Evolutionary conservation across 768 basidiomycete species (phyloP), one percentile per base, ranked within the genome.

Genomic region (Amanita muscaria): DNA sequence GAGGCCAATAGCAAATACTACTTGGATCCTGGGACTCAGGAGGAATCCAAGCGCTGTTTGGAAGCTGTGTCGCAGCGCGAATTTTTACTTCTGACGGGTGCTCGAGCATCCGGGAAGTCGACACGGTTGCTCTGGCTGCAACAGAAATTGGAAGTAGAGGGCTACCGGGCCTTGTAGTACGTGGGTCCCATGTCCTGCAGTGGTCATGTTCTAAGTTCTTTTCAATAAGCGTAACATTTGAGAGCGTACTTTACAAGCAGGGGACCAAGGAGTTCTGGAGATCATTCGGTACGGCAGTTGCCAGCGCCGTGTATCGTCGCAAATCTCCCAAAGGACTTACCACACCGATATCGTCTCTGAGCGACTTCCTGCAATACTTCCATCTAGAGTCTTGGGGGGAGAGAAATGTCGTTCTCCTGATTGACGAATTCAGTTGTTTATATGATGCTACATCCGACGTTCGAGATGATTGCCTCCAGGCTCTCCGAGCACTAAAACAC

Each of bases 351-450:
- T 50, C 35, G 24, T 42, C 45, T 34, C 11, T 12, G 29, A n/a
- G 14, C 18, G 49, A 36, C 42, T 35, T 50, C 33, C 43, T 41
- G 19, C 19, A 11, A 15, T 33, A 32, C 38, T 50, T 47, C 33
- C 15, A 21, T 36, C 24, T 12, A 40, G 37, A 31, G 5, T 37
- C 10, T 38, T 38, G 37, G 37, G 34, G 21, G 15, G 16, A n/a
- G n/a, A n/a, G 24, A 23, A 19, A 44, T 12, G 22, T 51, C 38
- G 50, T 51, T 42, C 48, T 51, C 42, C 47, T 51, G 24, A 4
- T 51, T 10, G 47, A 51, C 45, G 50, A 51, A 44, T 34, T 51
- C 35, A 51, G 48, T 46, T 16, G 22, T 25, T 25, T 51, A 33
- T 36, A 25, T 41, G 3, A 10, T 16, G 48, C 48, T 34, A 8